Percentiles rank a stretch among this genome's conserved stretches.
Evolutionary conservation across 768 basidiomycete species (phyloP).

Genomic region (Russula ochroleuca): DNA sequence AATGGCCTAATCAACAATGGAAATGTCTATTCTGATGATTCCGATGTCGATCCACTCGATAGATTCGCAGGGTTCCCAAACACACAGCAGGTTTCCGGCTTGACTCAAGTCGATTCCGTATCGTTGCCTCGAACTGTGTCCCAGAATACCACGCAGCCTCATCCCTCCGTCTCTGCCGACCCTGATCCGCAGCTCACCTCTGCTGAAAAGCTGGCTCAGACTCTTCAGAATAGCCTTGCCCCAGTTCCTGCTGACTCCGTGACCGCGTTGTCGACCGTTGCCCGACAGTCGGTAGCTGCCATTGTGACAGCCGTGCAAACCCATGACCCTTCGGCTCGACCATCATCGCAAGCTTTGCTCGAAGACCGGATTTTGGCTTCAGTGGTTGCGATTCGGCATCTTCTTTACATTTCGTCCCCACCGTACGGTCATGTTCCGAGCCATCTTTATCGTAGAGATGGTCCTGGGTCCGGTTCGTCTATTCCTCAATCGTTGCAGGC

Average conservation of each 20-base stretch:
- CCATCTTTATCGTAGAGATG: conserved; percentile 23
- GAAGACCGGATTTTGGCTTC: conserved; percentile 59
- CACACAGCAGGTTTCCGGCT: conserved; percentile 3
- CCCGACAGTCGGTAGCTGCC: conserved; percentile 56
- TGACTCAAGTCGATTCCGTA: conserved; percentile 5
- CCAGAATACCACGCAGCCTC: neutral
- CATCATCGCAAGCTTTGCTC: conserved; percentile 55
- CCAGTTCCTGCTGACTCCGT: conserved; percentile 56
- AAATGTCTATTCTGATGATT: conserved; percentile 78
- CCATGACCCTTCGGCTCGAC: conserved; percentile 41
- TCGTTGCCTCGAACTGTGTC: neutral
- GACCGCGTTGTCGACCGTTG: conserved; percentile 55
- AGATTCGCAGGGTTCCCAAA: conserved; percentile 27
- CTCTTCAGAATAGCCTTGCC: conserved; percentile 55
- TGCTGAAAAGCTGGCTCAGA: conserved; percentile 62
- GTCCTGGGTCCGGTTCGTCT: conserved; percentile 5
- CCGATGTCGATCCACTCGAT: conserved; percentile 58
- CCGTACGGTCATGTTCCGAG: conserved; percentile 58
- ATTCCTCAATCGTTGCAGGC: conserved; percentile 45
- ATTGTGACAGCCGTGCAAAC: conserved; percentile 58
- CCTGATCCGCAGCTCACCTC: conserved; percentile 50
- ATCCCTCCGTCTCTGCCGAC: neutral
- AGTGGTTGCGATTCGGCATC: conserved; percentile 70
- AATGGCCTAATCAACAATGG: conserved; percentile 41
- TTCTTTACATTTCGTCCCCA: conserved; percentile 63